Evolutionary conservation across 2,329 filamentous ascomycete genomes (phyloP).

Genomic region (Exutisphaerella laricina): DNA sequence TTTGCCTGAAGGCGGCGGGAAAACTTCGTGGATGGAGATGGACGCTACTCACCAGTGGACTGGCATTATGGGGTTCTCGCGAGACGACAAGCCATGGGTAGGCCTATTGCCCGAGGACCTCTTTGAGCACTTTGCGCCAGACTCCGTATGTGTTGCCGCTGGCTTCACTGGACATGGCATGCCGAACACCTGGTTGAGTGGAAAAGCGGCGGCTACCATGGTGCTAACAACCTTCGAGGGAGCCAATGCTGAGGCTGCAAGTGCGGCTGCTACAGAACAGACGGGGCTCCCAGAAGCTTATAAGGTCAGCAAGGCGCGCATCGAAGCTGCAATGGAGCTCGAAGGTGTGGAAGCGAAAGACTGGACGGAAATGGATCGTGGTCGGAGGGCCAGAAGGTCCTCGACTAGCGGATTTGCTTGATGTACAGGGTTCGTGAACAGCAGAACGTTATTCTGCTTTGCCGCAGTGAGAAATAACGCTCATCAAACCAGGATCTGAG

Average conservation of each 20-base stretch:
- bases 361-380: constrained; percentile 24
- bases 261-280: constrained; percentile 14
- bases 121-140: not conserved
- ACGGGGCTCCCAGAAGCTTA: constrained; percentile 29
- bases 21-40: constrained; percentile 37
- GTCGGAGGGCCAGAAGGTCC: constrained; percentile 6
- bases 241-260: constrained; percentile 7
- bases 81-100: constrained; percentile 65
- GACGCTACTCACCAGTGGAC: constrained; percentile 57
- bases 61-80: constrained; percentile 71
- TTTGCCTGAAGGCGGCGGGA: constrained; percentile 30
- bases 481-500: no score
- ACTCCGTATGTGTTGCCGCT: constrained; percentile 28
- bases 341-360: constrained; percentile 27
- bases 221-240: constrained; percentile 40
- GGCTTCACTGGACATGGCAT: constrained; percentile 62
- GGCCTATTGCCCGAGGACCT: constrained; percentile 54
- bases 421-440: no score
- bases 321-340: constrained; percentile 23
- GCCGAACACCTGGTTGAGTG: constrained; percentile 65
- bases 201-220: constrained; percentile 57
- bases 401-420: constrained; percentile 6
- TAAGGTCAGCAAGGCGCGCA: constrained; percentile 22
- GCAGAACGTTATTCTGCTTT: no score
- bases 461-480: no score